Evolutionary conservation across 352 stramenopile species (phyloP).

Genomic region (Phytophthora idaei): DNA sequence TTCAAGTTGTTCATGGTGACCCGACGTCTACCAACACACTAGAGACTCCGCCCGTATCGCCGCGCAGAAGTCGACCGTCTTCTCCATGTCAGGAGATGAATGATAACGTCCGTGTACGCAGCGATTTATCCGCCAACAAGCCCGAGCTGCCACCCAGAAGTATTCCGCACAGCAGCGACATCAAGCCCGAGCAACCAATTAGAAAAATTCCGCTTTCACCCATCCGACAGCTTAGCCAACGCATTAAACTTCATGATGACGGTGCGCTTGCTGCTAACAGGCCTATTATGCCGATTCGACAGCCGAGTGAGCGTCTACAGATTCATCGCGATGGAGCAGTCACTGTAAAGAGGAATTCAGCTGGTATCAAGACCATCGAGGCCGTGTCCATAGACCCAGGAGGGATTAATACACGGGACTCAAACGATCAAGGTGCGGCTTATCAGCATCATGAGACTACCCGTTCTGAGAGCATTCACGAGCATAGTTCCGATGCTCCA

Average conservation of each 20-base stretch:
- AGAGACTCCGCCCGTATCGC: slow-evolving; percentile 9
- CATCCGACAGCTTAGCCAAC: slow-evolving; percentile 22
- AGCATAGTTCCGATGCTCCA: background rate
- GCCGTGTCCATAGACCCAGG: background rate
- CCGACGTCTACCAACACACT: slow-evolving; percentile 17
- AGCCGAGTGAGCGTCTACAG: slow-evolving; percentile 17
- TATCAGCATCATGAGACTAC: slow-evolving; percentile 1
- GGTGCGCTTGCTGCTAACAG: slow-evolving; percentile 15
- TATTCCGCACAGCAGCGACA: slow-evolving; percentile 2
- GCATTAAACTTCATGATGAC: slow-evolving; percentile 27
- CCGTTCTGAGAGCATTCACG: slow-evolving; percentile 5
- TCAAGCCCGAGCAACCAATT: slow-evolving; percentile 2
- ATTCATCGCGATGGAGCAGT: slow-evolving; percentile 15
- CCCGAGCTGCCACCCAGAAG: background rate
- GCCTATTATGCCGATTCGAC: slow-evolving; percentile 13
- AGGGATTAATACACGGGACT: slow-evolving; percentile 5
- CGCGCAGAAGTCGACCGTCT: slow-evolving; percentile 13
- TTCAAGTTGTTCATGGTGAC: slow-evolving; percentile 24
- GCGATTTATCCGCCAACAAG: slow-evolving; percentile 2
- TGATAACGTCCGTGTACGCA: background rate
- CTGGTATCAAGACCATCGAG: slow-evolving; percentile 2
- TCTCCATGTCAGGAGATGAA: slow-evolving; percentile 15
- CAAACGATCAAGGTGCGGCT: background rate
- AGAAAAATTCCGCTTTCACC: slow-evolving; percentile 16
- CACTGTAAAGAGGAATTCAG: background rate